A percentile compares a stretch with the other conserved stretches of the same genome.
Evolutionary conservation across 1,284 basidiomycete genomes (phyloP).

Genomic region (Sphaerobolus stellatus): DNA sequence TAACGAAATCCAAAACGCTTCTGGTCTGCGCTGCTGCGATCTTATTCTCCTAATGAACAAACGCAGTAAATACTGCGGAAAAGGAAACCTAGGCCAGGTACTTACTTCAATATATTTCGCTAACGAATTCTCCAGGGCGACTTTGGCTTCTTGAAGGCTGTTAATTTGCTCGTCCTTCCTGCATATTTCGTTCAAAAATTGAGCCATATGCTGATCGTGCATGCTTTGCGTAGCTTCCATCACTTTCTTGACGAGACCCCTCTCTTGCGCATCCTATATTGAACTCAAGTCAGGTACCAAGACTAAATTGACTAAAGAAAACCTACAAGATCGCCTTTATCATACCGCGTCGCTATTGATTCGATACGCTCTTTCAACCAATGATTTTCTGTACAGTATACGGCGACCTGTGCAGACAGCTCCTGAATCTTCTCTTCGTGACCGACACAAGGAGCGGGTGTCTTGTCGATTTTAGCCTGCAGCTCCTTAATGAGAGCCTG

Average conservation of each 20-base stretch:
- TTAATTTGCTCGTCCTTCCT: conserved; percentile 1
- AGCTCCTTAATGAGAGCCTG: neutral
- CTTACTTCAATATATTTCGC: conserved; percentile 1
- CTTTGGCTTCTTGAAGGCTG: conserved; percentile 7
- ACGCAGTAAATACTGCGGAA: neutral
- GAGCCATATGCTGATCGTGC: conserved; percentile 9
- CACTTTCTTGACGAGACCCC: conserved; percentile 3
- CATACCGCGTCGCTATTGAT: conserved; percentile 3
- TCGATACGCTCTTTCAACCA: conserved; percentile 1
- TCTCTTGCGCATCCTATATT: conserved; percentile 8
- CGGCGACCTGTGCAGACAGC: neutral
- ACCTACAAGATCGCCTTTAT: conserved; percentile 11
- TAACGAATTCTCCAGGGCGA: conserved; percentile 8
- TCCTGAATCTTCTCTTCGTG: conserved; percentile 8
- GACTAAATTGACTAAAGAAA: neutral
- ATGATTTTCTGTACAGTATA: neutral
- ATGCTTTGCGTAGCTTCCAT: conserved; percentile 5
- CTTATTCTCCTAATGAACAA: neutral
- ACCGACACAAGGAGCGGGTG: neutral
- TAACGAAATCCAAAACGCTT: conserved; percentile 4
- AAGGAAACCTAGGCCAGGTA: neutral
- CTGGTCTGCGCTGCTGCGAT: neutral
- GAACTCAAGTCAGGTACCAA: neutral
- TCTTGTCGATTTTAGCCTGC: neutral
- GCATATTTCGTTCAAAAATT: conserved; percentile 5